Conservation (phyloP, 2,329 filamentous ascomycete species). For the Aspergillus fischeri region DNA sequence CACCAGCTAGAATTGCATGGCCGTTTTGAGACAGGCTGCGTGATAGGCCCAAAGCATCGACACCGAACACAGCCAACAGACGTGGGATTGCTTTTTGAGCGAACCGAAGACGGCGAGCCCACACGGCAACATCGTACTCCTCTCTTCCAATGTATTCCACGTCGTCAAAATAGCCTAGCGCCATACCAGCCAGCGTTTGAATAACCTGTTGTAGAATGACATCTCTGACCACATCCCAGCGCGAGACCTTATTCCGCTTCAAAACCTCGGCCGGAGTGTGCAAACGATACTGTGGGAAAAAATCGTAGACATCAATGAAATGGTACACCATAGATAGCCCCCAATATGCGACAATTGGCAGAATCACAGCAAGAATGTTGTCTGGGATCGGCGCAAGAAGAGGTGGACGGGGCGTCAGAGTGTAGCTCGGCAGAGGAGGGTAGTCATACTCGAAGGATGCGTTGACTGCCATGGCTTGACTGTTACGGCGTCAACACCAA, state of each 20-base stretch:
- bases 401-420: constrained; percentile 63
- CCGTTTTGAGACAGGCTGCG: constrained; percentile 64
- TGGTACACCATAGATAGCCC: constrained; percentile 80
- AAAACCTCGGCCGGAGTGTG: constrained; percentile 91
- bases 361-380: constrained; percentile 68
- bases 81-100: constrained; percentile 73
- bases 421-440: constrained; percentile 82
- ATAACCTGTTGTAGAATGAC: constrained; percentile 89
- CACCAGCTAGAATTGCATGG: constrained; percentile 70
- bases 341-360: constrained; percentile 88
- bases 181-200: constrained; percentile 68
- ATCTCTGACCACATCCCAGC: constrained; percentile 82
- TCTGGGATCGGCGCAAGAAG: constrained; percentile 77
- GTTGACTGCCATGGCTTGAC: constrained; percentile 30
- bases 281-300: constrained; percentile 85
- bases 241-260: constrained; percentile 79
- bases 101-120: constrained; percentile 77
- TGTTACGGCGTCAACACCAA: constrained; percentile 5
- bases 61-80: constrained; percentile 65
- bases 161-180: constrained; percentile 68
- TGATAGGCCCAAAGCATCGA: constrained; percentile 72
- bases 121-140: constrained; percentile 81
- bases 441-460: constrained; percentile 51
- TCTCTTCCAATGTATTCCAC: constrained; percentile 71
- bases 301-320: constrained; percentile 75